A percentile compares a stretch with the other conserved stretches of the same genome.
Evolutionary conservation across 306 rosid genomes (phyloP).

Genomic region (Macrotyloma uniflorum): DNA sequence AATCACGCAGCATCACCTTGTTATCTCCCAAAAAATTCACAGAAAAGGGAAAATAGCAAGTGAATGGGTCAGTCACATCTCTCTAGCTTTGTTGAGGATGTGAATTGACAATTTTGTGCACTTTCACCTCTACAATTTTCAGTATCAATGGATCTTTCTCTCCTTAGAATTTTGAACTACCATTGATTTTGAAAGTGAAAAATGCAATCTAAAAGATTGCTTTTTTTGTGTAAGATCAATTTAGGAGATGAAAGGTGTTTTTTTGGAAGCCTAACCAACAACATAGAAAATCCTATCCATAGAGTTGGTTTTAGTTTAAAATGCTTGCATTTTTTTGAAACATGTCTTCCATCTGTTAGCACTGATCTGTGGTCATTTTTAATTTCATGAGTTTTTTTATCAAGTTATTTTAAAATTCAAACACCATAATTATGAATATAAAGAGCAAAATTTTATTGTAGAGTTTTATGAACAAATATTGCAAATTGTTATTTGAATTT

Average conservation of each 20-base stretch:
- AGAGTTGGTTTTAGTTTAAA: conserved; percentile 36
- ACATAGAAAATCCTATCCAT: neutral
- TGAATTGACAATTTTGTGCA: conserved; percentile 33
- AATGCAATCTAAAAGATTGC: neutral
- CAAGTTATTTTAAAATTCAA: conserved; percentile 5
- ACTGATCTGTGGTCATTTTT: no score
- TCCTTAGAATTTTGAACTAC: conserved; percentile 22
- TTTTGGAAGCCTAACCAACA: conserved; percentile 35
- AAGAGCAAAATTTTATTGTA: conserved; percentile 27
- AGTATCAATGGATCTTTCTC: conserved; percentile 10
- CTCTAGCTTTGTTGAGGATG: conserved; percentile 27
- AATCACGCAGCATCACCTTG: conserved; percentile 46
- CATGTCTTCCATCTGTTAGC: conserved; percentile 23
- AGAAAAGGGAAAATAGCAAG: conserved; percentile 39
- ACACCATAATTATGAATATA: conserved; percentile 30
- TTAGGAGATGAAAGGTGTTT: conserved; percentile 16
- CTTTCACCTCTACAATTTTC: conserved; percentile 31
- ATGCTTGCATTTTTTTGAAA: conserved; percentile 38
- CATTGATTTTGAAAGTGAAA: conserved; percentile 23
- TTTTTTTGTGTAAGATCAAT: conserved; percentile 31
- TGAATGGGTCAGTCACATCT: conserved; percentile 11
- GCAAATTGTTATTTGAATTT: conserved; percentile 14
- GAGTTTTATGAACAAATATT: conserved; percentile 33
- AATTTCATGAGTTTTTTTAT: no score
- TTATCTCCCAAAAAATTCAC: conserved; percentile 55